Conservation (phyloP, 768 basidiomycete genomes). For the Lyophyllum atratum region DNA sequence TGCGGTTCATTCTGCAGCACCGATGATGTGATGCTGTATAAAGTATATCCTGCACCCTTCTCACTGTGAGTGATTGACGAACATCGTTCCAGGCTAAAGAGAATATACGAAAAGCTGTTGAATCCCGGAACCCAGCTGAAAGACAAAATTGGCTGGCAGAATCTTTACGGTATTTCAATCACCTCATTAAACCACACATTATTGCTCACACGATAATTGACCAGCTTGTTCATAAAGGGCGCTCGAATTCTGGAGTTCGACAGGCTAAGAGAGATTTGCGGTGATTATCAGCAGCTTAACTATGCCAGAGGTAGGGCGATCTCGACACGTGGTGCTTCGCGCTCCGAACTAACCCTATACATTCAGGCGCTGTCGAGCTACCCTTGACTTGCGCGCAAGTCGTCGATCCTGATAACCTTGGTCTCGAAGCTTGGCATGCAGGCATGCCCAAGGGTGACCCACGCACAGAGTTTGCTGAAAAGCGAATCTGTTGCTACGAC, state of each 20-base stretch:
- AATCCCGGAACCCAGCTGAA: slow-evolving; percentile 73
- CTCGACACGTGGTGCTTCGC: not conserved
- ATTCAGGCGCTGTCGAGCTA: slow-evolving; percentile 78
- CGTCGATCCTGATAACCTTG: slow-evolving; percentile 74
- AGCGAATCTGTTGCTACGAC: slow-evolving; percentile 75
- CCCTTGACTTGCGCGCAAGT: slow-evolving; percentile 82
- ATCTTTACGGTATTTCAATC: slow-evolving; percentile 70
- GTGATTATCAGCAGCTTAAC: slow-evolving; percentile 84
- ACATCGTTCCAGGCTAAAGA: slow-evolving; percentile 76
- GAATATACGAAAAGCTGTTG: slow-evolving; percentile 87
- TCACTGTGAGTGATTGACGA: not conserved
- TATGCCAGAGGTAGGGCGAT: slow-evolving; percentile 71
- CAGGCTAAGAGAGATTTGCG: slow-evolving; percentile 81
- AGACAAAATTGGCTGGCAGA: slow-evolving; percentile 81
- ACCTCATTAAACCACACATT: not conserved
- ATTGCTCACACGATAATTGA: slow-evolving; percentile 4
- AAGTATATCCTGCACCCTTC: slow-evolving; percentile 46
- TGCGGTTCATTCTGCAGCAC: slow-evolving; percentile 98
- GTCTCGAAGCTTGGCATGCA: slow-evolving; percentile 75
- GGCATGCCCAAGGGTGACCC: slow-evolving; percentile 60
- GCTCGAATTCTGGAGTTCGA: slow-evolving; percentile 82
- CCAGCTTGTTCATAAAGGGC: slow-evolving; percentile 86
- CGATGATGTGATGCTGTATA: slow-evolving; percentile 97
- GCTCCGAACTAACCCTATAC: not conserved
- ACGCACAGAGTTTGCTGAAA: slow-evolving; percentile 57